Base-by-base conservation (phyloP, 2,329 filamentous ascomycete species). In the Moelleriella libera region DNA sequence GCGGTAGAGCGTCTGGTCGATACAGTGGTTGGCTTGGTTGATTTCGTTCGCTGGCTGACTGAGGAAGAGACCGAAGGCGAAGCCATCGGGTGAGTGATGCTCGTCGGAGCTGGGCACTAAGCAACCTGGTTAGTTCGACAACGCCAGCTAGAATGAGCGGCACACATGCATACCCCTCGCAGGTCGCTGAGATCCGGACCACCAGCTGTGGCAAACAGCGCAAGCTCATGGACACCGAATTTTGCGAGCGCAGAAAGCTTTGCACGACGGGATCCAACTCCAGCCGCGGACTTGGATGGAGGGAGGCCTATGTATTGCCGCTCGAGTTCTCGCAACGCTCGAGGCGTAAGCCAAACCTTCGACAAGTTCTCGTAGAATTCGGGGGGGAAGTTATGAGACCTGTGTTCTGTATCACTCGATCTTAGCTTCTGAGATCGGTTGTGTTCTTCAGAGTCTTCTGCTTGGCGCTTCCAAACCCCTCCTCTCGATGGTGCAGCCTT, bases 341-440 rank as follows among this genome's bases (percentile, higher is more conserved):
- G 21, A 6, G 12, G 21, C 28, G 44, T 43, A 12, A 43, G 47
- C 11, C 8, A 30, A n/a, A 48, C 28, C 28, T 43, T 31, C 4
- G 40, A 48, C 9, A 46, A 41, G n/a, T 41, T 30, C 39, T 48
- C 43, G 21, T 32, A 48, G 31, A 48, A 46, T 34, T 37, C 21
- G 29, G 46, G 46, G 29, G 43, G 46, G 10, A 48, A 42, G 30
- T 48, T 46, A 9, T 9, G 28, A 31, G 30, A 4, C 2, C 10
- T 28, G n/a, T 11, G 39, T 30, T 9, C 34, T 30, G 34, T 9
- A 21, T n/a, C n/a, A n/a, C n/a, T n/a, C n/a, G n/a, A n/a, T n/a
- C n/a, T n/a, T n/a, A n/a, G n/a, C n/a, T n/a, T n/a, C n/a, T n/a
- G n/a, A n/a, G n/a, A n/a, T n/a, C n/a, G n/a, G n/a, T n/a, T n/a